These are phyloP conservation scores for Crithidia fasciculata DNA, from an alignment of 208 protist species.

Conservation along the genomic window DNA sequence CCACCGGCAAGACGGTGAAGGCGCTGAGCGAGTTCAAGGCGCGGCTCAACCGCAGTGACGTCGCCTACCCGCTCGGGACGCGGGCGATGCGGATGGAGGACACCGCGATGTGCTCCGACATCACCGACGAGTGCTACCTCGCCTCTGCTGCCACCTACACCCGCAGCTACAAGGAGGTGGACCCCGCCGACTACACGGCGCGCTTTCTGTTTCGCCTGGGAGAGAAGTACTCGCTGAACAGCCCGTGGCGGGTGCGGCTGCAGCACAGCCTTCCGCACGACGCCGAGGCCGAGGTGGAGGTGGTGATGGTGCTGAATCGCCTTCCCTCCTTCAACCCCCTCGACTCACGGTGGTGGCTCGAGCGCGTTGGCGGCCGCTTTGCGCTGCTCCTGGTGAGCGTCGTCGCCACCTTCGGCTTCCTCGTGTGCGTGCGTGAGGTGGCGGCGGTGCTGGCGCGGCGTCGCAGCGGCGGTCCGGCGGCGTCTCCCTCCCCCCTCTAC, in stretches of 20 bases:
- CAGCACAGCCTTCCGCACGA: conserved; percentile 30
- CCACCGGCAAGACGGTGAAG: conserved; percentile 10
- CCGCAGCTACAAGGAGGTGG: conserved; percentile 32
- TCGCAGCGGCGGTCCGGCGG: background rate
- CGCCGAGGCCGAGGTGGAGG: conserved; percentile 24
- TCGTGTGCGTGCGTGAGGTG: conserved; percentile 15
- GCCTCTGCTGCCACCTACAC: conserved; percentile 28
- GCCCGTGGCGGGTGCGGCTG: conserved; percentile 21
- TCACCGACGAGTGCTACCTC: conserved; percentile 37
- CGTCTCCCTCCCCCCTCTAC: conserved; percentile 17
- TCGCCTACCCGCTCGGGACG: conserved; percentile 14
- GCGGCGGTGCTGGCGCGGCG: conserved; percentile 12
- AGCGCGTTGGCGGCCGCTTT: conserved; percentile 22
- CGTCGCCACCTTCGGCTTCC: conserved; percentile 20
- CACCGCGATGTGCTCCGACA: conserved; percentile 27
- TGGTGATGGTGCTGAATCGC: conserved; percentile 28
- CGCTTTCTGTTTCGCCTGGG: conserved; percentile 32
- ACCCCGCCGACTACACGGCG: conserved; percentile 22
- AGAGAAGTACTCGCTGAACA: conserved; percentile 29
- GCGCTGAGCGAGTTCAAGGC: conserved; percentile 24
- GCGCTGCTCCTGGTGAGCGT: conserved; percentile 14
- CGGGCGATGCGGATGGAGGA: conserved; percentile 31
- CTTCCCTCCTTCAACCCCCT: conserved; percentile 20
- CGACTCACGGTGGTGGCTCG: conserved; percentile 34
- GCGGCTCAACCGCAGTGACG: conserved; percentile 21